A percentile compares a stretch with the other conserved stretches of the same genome.
Conservation (phyloP, 495 filamentous ascomycete genomes). For the Recurvomyces mirabilis region DNA sequence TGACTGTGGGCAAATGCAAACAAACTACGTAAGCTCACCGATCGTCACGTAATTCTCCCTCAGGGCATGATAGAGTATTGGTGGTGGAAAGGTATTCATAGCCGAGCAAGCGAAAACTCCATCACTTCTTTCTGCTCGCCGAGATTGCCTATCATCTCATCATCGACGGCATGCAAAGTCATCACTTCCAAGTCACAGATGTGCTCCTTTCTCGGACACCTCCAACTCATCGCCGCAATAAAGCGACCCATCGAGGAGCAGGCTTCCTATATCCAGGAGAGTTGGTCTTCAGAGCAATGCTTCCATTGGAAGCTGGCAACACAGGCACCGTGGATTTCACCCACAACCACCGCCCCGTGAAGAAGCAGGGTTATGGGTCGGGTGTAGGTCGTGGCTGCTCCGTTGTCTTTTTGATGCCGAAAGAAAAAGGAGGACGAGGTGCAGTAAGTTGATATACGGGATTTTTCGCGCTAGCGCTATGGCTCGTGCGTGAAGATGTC, state of each 20-base stretch:
- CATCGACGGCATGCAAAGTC: not conserved
- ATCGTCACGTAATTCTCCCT: too few relatives aligned
- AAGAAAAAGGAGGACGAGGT: slow-evolving; percentile 4
- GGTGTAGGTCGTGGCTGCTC: slow-evolving; percentile 18
- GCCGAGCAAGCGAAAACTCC: too few relatives aligned
- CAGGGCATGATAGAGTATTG: too few relatives aligned
- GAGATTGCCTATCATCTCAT: too few relatives aligned
- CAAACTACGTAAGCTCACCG: too few relatives aligned
- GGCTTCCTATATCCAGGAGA: slow-evolving; percentile 21
- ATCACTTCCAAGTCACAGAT: not conserved
- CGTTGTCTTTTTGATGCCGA: slow-evolving; percentile 12
- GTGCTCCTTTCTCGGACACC: slow-evolving; percentile 23
- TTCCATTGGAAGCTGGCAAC: slow-evolving; percentile 14
- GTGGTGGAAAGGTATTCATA: too few relatives aligned
- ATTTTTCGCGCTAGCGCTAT: not conserved
- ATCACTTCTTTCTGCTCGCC: too few relatives aligned
- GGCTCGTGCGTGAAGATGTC: too few relatives aligned
- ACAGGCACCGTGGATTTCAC: slow-evolving; percentile 8
- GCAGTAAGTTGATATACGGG: not conserved
- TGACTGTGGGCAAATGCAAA: too few relatives aligned
- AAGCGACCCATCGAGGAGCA: slow-evolving; percentile 15
- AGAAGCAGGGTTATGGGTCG: slow-evolving; percentile 3
- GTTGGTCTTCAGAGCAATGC: slow-evolving; percentile 14
- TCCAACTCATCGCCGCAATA: slow-evolving; percentile 12
- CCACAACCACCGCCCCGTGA: too few relatives aligned